These are phyloP conservation scores for Mortierella sp. DNA, from an alignment of 371 early-diverging fungal species.

Conservation along the genomic window DNA sequence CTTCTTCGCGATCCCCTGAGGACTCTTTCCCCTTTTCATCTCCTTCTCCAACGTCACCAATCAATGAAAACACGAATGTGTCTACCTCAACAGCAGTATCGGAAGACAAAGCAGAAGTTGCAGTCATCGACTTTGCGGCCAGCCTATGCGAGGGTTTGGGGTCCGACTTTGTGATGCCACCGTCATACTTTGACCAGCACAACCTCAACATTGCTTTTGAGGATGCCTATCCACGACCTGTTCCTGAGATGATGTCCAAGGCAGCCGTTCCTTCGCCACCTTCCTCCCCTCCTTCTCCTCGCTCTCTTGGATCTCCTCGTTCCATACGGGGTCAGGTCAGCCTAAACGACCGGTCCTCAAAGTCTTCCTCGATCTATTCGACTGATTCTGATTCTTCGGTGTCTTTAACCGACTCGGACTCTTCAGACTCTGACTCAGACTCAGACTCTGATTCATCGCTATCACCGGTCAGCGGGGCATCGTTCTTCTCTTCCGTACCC, in stretches of 20 bases:
- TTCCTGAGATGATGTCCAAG: not conserved
- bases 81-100: not conserved
- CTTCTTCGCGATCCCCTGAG: not conserved
- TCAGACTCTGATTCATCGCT: constrained; percentile 19
- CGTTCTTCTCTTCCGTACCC: constrained; percentile 28
- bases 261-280: not conserved
- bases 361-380: constrained; percentile 15
- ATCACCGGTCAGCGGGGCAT: constrained; percentile 32
- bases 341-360: not conserved
- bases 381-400: constrained; percentile 11
- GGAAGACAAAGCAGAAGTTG: not conserved
- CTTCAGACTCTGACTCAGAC: constrained; percentile 11
- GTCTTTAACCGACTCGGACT: constrained; percentile 14
- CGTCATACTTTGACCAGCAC: constrained; percentile 29
- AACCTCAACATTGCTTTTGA: constrained; percentile 10
- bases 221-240: constrained; percentile 9
- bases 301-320: not conserved
- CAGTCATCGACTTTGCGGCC: constrained; percentile 16
- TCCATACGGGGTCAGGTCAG: not conserved
- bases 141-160: constrained; percentile 19
- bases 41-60: not conserved
- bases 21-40: constrained; percentile 1
- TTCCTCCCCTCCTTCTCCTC: not conserved
- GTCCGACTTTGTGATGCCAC: constrained; percentile 24
- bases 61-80: not conserved